These are phyloP conservation scores for Triangularia setosa DNA, from an alignment of 2,329 filamentous ascomycete genomes.

Conservation along the genomic window DNA sequence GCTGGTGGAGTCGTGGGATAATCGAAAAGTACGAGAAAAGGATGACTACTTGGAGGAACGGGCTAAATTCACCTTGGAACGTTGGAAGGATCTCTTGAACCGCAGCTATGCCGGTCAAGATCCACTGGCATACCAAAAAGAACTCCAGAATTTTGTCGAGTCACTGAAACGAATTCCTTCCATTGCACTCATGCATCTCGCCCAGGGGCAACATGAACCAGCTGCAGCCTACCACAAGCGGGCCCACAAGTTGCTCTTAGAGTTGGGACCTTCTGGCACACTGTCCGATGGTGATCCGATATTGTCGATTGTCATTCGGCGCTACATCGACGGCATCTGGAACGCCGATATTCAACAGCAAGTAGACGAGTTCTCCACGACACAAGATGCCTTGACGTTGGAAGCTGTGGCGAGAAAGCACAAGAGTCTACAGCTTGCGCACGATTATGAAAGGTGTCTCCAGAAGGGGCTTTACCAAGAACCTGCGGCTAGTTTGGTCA, in stretches of 20 bases:
- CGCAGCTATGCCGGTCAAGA: constrained; percentile 41
- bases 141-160: constrained; percentile 47
- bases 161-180: constrained; percentile 49
- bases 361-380: constrained; percentile 35
- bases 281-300: constrained; percentile 22
- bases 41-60: constrained; percentile 35
- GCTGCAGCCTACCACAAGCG: constrained; percentile 48
- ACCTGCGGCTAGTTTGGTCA: constrained; percentile 35
- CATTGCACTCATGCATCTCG: constrained; percentile 50
- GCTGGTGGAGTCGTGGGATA: constrained; percentile 46
- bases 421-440: constrained; percentile 52
- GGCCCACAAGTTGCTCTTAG: constrained; percentile 37
- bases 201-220: constrained; percentile 52
- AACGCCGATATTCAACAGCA: constrained; percentile 42
- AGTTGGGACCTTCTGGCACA: constrained; percentile 31
- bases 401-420: constrained; percentile 46
- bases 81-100: constrained; percentile 45
- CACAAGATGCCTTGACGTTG: constrained; percentile 31
- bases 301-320: constrained; percentile 33
- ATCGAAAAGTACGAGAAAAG: constrained; percentile 34
- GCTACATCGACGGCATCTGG: constrained; percentile 53
- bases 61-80: constrained; percentile 35
- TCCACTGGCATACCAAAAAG: constrained; percentile 48
- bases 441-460: constrained; percentile 52
- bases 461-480: constrained; percentile 44